A percentile compares a stretch with the other conserved stretches of the same genome.
These are phyloP conservation scores for Yarrowia hollandica DNA, from an alignment of 805 yeast species.

Conservation along the genomic window DNA sequence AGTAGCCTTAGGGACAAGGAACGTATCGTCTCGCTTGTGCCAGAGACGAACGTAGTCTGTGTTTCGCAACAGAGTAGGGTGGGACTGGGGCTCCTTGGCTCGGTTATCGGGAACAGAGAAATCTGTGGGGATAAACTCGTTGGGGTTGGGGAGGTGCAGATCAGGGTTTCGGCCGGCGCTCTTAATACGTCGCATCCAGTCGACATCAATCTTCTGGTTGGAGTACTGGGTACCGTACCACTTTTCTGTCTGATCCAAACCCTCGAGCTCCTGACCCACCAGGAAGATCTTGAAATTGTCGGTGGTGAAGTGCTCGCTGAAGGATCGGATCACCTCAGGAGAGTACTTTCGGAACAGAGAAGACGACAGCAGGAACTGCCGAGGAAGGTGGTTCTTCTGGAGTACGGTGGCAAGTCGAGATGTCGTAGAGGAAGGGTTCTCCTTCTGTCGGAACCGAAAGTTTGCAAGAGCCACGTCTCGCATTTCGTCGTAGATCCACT, in stretches of 20 bases:
- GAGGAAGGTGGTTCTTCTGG: conserved; percentile 63
- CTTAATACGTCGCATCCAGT: conserved; percentile 40
- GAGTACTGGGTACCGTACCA: conserved; percentile 92
- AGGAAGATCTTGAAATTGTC: conserved; percentile 62
- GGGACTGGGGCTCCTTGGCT: conserved; percentile 47
- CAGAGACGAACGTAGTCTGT: conserved; percentile 61
- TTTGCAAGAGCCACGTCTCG: conserved; percentile 63
- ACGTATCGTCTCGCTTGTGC: conserved; percentile 88
- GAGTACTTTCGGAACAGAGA: conserved; percentile 60
- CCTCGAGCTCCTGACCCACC: conserved; percentile 53
- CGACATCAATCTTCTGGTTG: conserved; percentile 46
- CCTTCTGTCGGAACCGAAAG: conserved; percentile 80
- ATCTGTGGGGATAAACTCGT: conserved; percentile 78
- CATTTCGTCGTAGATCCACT: conserved; percentile 80
- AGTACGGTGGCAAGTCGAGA: conserved; percentile 62
- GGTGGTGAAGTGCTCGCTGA: conserved; percentile 52
- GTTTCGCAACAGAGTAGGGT: conserved; percentile 63
- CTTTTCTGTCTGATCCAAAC: conserved; percentile 56
- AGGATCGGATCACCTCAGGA: conserved; percentile 53
- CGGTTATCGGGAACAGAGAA: conserved; percentile 58
- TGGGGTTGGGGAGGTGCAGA: conserved; percentile 66
- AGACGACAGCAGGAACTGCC: conserved; percentile 59
- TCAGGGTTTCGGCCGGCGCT: conserved; percentile 37
- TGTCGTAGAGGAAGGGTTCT: conserved; percentile 69
- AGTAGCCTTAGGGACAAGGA: conserved; percentile 83